Base-by-base conservation (phyloP, 1,139 yeast species). In the Saccharomyces pastorianus region DNA sequence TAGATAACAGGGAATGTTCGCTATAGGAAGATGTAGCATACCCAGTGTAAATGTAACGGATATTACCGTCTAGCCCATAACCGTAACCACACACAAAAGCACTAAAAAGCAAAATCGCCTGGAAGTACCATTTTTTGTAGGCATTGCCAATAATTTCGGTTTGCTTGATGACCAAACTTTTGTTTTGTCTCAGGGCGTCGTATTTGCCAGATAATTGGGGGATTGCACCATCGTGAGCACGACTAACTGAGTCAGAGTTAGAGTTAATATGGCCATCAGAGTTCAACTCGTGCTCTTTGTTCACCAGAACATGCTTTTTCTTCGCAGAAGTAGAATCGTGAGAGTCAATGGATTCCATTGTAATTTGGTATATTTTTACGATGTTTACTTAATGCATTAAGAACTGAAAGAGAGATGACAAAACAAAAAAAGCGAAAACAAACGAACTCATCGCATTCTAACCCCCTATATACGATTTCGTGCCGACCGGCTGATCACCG, bases 51-150 rank as follows among this genome's bases (percentile, higher is more conserved):
- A 76, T 73, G 53, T 68, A 71, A 59, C 89, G 76, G 48, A 80
- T 69, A 20, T 76, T 76, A 53, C 80, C 77, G 63, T 84, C 90
- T 34, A 86, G 71, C n/a, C 88, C 84, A 63, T 85, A 85, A 42
- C 79, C 80, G 64, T 84, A 86, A 26, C 88, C 79, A 56, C 83
- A 78, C 17, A 81, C 60, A 64, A 85, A 84, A 14, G 84, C 76
- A 49, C 78, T 71, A 53, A 82, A 62, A 57, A 80, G 51, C 52
- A 58, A 51, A 13, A 61, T 25, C 3, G 54, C 57, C 50, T 58
- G 60, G 27, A 57, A 56, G 50, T 56, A 61, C 66, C 67, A 62
- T 17, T 54, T 55, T 14, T 58, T 52, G 44, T 64, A 62, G 47
- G 60, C 59, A 6, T 54, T 47, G 9, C 61, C 56, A 58, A 63